Evolutionary conservation across 2,329 filamentous ascomycete species (phyloP).

Genomic region (Venturia asperata): DNA sequence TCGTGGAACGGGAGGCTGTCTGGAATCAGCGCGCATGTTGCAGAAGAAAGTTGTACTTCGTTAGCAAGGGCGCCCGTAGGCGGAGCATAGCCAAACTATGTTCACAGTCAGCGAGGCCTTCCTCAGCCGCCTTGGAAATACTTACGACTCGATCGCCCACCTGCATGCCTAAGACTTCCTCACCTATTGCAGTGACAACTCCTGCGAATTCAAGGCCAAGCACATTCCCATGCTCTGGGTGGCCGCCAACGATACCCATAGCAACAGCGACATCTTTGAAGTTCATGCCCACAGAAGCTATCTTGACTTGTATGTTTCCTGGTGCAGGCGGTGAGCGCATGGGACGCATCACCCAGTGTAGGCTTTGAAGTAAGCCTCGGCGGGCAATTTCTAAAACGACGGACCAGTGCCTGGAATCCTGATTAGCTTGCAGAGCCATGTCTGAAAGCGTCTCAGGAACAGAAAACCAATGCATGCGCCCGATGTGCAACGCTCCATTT

Average conservation of each 20-base stretch:
- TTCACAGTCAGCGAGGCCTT: no score
- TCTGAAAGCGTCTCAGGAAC: not conserved
- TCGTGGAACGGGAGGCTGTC: conserved; percentile 22
- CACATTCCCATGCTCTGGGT: conserved; percentile 28
- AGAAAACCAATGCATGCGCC: not conserved
- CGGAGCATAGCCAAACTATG: no score
- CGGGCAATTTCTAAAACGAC: not conserved
- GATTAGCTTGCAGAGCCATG: not conserved
- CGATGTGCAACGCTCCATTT: not conserved
- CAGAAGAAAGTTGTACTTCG: not conserved
- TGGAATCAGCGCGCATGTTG: conserved; percentile 10
- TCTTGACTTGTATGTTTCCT: not conserved
- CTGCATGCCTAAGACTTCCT: conserved; percentile 8
- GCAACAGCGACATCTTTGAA: conserved; percentile 2
- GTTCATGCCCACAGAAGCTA: not conserved
- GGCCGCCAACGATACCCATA: conserved; percentile 22
- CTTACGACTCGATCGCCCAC: conserved; percentile 16
- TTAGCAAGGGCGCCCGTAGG: no score
- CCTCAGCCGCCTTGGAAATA: not conserved
- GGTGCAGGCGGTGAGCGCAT: not conserved
- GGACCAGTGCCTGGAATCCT: no score
- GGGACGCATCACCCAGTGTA: not conserved
- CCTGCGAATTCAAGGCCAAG: conserved; percentile 14
- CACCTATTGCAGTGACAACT: conserved; percentile 8
- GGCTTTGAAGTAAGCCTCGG: not conserved